Conservation (phyloP, 331 rosid species). For the Arachis monticola region DNA sequence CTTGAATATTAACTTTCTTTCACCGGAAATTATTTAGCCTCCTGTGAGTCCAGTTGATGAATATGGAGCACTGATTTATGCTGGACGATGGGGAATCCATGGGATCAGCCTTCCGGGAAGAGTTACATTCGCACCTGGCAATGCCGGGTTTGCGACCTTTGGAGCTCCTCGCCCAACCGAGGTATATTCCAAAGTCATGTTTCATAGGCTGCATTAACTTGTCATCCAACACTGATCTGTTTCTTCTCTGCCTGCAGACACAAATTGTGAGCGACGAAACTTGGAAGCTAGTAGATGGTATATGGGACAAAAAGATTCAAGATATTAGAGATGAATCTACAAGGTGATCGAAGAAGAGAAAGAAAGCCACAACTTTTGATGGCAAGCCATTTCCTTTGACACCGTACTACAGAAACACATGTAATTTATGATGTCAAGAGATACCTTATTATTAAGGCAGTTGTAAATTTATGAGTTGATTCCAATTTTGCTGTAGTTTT, state of each 20-base stretch:
- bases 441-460: conserved; percentile 24
- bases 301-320: conserved; percentile 81
- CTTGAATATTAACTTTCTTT: conserved; percentile 21
- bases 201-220: conserved; percentile 28
- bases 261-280: conserved; percentile 86
- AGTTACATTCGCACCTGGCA: conserved; percentile 94
- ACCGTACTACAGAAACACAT: conserved; percentile 6
- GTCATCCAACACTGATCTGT: conserved; percentile 24
- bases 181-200: conserved; percentile 52
- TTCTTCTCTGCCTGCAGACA: conserved; percentile 57
- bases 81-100: conserved; percentile 95
- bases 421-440: conserved; percentile 29
- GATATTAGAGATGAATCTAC: conserved; percentile 70
- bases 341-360: conserved; percentile 75
- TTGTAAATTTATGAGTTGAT: conserved; percentile 39
- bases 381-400: conserved; percentile 82
- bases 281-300: conserved; percentile 87
- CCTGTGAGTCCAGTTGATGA: conserved; percentile 80
- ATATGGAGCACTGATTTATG: conserved; percentile 86
- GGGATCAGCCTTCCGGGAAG: conserved; percentile 93
- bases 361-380: conserved; percentile 87
- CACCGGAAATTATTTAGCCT: conserved; percentile 44
- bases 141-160: conserved; percentile 83
- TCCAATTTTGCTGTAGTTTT: conserved; percentile 18
- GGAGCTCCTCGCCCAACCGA: conserved; percentile 92